These are phyloP conservation scores for Centella asiatica DNA, from an alignment of 129 eudicot genomes.

Conservation along the genomic window DNA sequence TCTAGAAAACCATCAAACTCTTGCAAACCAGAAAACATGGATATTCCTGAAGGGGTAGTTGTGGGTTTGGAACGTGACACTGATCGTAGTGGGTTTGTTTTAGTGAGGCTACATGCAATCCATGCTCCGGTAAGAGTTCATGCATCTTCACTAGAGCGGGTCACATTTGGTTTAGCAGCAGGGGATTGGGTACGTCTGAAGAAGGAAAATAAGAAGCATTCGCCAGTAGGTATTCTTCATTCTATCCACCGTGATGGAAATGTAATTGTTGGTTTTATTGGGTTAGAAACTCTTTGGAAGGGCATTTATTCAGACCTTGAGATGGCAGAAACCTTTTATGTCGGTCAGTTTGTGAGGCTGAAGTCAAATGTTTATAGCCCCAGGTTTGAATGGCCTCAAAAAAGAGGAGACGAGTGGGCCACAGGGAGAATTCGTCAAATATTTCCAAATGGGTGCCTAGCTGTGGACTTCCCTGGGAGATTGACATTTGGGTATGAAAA, in stretches of 20 bases:
- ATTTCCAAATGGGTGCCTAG: constrained; percentile 75
- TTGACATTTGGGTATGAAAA: constrained; percentile 34
- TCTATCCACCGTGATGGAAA: constrained; percentile 60
- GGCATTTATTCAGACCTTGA: constrained; percentile 56
- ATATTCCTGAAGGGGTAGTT: constrained; percentile 56
- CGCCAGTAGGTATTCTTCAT: constrained; percentile 76
- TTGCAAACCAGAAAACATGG: constrained; percentile 69
- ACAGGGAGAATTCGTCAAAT: constrained; percentile 58
- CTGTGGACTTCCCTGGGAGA: constrained; percentile 64
- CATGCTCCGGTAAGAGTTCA: constrained; percentile 81
- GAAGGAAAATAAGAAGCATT: constrained; percentile 57
- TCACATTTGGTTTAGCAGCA: constrained; percentile 68
- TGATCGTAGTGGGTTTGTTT: constrained; percentile 36
- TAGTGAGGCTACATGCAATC: constrained; percentile 67
- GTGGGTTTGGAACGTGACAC: constrained; percentile 65
- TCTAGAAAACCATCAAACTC: constrained; percentile 71
- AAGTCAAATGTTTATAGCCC: constrained; percentile 68
- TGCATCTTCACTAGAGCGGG: constrained; percentile 62
- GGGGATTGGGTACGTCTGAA: constrained; percentile 88
- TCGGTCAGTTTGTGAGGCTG: constrained; percentile 77
- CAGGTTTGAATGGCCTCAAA: constrained; percentile 79
- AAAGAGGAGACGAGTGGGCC: constrained; percentile 61
- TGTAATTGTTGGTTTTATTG: constrained; percentile 56
- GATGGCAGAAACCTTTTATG: constrained; percentile 67
- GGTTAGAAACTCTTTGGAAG: constrained; percentile 58